A percentile compares a stretch with the other conserved stretches of the same genome.
phyloP scores from a whole-genome alignment of 192 early-diverging fungal genomes.

The Coemansia sp. region DNA sequence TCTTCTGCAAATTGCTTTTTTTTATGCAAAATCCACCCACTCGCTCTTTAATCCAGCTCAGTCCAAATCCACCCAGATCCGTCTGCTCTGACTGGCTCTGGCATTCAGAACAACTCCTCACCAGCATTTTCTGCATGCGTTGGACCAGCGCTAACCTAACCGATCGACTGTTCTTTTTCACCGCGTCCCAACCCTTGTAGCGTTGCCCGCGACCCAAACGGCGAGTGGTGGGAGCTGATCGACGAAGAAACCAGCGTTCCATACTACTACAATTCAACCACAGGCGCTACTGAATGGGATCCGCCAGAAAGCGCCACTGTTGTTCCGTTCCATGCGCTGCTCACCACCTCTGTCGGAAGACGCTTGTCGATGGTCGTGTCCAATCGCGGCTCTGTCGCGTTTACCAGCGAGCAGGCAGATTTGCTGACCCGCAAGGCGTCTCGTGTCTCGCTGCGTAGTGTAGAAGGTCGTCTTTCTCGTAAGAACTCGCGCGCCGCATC shows the following conservation, averaged over 20 bases:
- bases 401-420: constrained; percentile 42
- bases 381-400: constrained; percentile 48
- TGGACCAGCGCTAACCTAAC: too few relatives aligned
- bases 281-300: constrained; percentile 87
- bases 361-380: constrained; percentile 66
- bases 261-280: constrained; percentile 91
- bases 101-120: background rate
- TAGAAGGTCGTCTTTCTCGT: constrained; percentile 34
- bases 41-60: background rate
- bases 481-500: constrained; percentile 23
- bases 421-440: constrained; percentile 40
- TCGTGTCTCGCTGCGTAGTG: constrained; percentile 33
- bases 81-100: background rate
- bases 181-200: too few relatives aligned
- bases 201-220: constrained; percentile 66
- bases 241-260: constrained; percentile 82
- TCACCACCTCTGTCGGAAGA: constrained; percentile 77
- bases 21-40: too few relatives aligned
- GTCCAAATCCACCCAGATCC: background rate
- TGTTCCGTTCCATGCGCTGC: constrained; percentile 70
- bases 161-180: too few relatives aligned
- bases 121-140: background rate
- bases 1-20: constrained; percentile 8
- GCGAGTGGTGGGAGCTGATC: constrained; percentile 97
- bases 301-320: constrained; percentile 70